Conservation (phyloP, 2,329 filamentous ascomycete species). For the Rhinocladiella similis region DNA sequence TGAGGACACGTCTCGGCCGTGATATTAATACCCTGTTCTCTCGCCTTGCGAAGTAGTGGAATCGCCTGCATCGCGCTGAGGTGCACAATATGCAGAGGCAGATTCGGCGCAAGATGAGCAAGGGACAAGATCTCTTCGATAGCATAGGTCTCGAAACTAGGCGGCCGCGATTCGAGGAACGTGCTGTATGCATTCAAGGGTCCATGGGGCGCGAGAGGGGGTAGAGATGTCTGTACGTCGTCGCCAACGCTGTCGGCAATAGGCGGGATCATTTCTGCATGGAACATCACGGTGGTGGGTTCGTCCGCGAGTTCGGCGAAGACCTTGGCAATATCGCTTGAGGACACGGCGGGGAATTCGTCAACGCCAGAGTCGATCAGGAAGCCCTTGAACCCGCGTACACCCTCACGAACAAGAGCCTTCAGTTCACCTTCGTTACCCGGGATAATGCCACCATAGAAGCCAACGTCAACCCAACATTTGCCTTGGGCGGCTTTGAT, state of each 20-base stretch:
- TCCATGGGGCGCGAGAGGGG: conserved; percentile 70
- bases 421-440: conserved; percentile 81
- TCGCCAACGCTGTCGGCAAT: conserved; percentile 78
- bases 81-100: conserved; percentile 92
- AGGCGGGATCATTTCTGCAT: conserved; percentile 96
- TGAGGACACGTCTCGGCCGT: conserved; percentile 96
- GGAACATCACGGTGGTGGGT: conserved; percentile 95
- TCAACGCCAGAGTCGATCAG: conserved; percentile 95
- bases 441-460: conserved; percentile 92
- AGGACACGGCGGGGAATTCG: conserved; percentile 90
- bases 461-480: conserved; percentile 98
- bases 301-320: conserved; percentile 78
- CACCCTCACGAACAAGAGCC: conserved; percentile 78
- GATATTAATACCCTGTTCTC: conserved; percentile 73
- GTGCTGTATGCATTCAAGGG: conserved; percentile 78
- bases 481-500: conserved; percentile 78
- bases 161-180: conserved; percentile 87
- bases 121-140: conserved; percentile 83
- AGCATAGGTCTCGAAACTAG: conserved; percentile 87
- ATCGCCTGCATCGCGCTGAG: conserved; percentile 87
- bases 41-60: conserved; percentile 73
- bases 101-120: conserved; percentile 73
- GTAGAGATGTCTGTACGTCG: conserved; percentile 67
- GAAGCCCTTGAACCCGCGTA: conserved; percentile 96
- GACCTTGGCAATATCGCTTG: conserved; percentile 73